phyloP scores from a whole-genome alignment of 768 basidiomycete genomes.

The Pleurotus cornucopiae region DNA sequence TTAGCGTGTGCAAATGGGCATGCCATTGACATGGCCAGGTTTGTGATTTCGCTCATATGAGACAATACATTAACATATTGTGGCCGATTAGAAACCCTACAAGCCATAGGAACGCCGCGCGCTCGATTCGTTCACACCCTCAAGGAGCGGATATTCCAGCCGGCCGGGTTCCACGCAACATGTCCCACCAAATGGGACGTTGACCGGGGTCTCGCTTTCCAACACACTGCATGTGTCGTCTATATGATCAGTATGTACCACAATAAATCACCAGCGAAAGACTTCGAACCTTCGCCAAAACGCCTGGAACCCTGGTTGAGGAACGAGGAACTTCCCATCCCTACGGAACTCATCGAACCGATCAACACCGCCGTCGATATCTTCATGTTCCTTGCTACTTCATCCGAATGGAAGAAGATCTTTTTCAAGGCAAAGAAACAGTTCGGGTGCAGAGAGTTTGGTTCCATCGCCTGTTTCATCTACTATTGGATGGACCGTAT shows the following conservation, averaged over 20 bases:
- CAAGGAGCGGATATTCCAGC: slow-evolving; percentile 39
- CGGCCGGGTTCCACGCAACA: slow-evolving; percentile 23
- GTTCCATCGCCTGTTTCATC: slow-evolving; percentile 48
- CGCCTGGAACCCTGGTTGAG: not conserved
- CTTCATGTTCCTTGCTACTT: slow-evolving; percentile 37
- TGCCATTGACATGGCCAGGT: slow-evolving; percentile 73
- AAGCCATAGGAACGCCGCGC: slow-evolving; percentile 57
- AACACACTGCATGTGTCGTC: slow-evolving; percentile 24
- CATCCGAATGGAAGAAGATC: not conserved
- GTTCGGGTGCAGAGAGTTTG: slow-evolving; percentile 52
- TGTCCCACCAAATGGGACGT: slow-evolving; percentile 29
- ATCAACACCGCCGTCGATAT: slow-evolving; percentile 30
- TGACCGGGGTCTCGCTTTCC: slow-evolving; percentile 36
- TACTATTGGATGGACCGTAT: slow-evolving; percentile 39
- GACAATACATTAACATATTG: not conserved
- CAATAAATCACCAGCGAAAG: not conserved
- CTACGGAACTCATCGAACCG: slow-evolving; percentile 12
- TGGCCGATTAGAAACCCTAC: slow-evolving; percentile 51
- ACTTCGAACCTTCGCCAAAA: not conserved
- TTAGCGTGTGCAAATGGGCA: slow-evolving; percentile 74
- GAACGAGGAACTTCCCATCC: slow-evolving; percentile 18
- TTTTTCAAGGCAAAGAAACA: slow-evolving; percentile 14
- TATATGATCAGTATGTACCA: slow-evolving; percentile 20
- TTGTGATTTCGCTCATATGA: slow-evolving; percentile 11
- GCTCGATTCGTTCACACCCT: slow-evolving; percentile 57